These are phyloP conservation scores for Wickerhamiella pararugosa DNA, from an alignment of 1,139 yeast species.

Conservation along the genomic window DNA sequence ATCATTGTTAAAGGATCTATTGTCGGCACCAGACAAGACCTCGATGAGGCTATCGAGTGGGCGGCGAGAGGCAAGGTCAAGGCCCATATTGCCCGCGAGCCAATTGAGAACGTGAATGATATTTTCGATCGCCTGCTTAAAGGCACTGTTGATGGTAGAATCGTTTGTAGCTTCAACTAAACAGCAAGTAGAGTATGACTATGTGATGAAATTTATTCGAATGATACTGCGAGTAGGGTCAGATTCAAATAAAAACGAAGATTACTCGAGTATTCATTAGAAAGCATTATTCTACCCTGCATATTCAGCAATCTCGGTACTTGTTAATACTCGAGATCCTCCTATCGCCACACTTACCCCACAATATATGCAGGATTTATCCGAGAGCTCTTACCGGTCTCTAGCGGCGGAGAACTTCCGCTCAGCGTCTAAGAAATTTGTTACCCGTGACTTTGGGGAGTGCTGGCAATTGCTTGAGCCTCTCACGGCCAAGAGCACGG, in stretches of 20 bases:
- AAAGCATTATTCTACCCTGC: too few relatives aligned
- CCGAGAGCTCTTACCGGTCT: conserved; percentile 6
- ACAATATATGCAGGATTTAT: not conserved
- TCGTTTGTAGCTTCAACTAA: too few relatives aligned
- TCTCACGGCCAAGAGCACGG: not conserved
- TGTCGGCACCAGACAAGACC: conserved; percentile 69
- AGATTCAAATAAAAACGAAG: too few relatives aligned
- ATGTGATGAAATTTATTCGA: too few relatives aligned
- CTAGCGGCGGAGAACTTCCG: conserved; percentile 10
- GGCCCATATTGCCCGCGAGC: conserved; percentile 36
- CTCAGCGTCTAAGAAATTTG: conserved; percentile 13
- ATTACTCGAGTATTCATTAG: too few relatives aligned
- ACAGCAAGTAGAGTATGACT: too few relatives aligned
- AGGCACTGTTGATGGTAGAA: too few relatives aligned
- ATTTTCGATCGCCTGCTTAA: too few relatives aligned
- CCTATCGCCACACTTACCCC: too few relatives aligned
- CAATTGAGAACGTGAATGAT: conserved; percentile 34
- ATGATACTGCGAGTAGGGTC: too few relatives aligned
- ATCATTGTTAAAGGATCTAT: conserved; percentile 56
- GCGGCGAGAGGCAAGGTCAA: conserved; percentile 51
- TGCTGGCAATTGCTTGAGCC: conserved; percentile 8
- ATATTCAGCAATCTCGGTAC: too few relatives aligned
- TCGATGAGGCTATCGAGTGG: conserved; percentile 64
- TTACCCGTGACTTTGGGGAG: conserved; percentile 12
- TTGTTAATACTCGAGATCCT: too few relatives aligned